phyloP scores from a whole-genome alignment of 2,329 filamentous ascomycete genomes.

The Aspergillus intermedius region DNA sequence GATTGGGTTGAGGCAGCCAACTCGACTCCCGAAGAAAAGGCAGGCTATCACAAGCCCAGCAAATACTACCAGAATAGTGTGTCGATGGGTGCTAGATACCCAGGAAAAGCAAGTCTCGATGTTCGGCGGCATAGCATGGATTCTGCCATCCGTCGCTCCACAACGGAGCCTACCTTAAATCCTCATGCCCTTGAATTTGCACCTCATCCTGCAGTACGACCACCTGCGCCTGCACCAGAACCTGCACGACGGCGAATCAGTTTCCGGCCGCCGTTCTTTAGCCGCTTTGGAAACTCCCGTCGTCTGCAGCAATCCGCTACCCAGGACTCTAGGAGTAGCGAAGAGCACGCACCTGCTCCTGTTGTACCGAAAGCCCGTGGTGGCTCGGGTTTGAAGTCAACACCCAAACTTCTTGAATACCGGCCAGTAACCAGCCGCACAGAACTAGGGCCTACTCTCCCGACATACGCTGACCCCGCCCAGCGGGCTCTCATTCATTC shows the following conservation, averaged over 20 bases:
- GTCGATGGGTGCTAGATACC: too few relatives aligned
- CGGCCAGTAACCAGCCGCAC: too few relatives aligned
- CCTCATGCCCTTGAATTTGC: constrained; percentile 18
- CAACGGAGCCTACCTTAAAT: constrained; percentile 24
- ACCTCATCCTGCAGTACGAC: constrained; percentile 9
- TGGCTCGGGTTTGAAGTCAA: background rate
- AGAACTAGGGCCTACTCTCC: background rate
- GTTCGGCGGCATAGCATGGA: constrained; percentile 22
- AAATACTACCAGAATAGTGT: background rate
- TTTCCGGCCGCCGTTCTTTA: constrained; percentile 32
- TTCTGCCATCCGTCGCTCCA: constrained; percentile 18
- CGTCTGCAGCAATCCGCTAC: constrained; percentile 21
- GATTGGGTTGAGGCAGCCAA: constrained; percentile 39
- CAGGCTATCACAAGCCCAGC: background rate
- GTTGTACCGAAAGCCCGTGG: constrained; percentile 23
- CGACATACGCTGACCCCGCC: constrained; percentile 7
- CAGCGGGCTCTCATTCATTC: constrained; percentile 20
- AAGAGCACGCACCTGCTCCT: constrained; percentile 30
- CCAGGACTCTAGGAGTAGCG: constrained; percentile 18
- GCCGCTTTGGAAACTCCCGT: constrained; percentile 18
- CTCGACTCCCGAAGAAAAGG: constrained; percentile 11
- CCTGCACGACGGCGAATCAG: constrained; percentile 28
- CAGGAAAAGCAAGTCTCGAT: background rate
- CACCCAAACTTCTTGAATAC: background rate
- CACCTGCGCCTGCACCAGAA: constrained; percentile 13